phyloP scores from a whole-genome alignment of 1,284 basidiomycete species.

The Singerocomus inundabilis region DNA sequence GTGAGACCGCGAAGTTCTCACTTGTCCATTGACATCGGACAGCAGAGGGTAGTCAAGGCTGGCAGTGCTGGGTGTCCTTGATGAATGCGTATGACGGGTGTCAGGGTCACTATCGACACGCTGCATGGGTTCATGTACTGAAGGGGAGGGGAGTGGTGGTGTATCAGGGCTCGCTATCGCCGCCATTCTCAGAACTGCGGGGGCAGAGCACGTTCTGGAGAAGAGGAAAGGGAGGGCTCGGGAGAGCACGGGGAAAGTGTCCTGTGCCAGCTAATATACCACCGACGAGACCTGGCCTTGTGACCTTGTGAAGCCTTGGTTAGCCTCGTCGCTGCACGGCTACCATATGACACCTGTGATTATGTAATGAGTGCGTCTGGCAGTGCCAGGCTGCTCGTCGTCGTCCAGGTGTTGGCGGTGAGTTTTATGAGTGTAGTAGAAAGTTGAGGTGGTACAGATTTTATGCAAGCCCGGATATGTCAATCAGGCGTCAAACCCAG shows the following conservation, averaged over 20 bases:
- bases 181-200: conserved; percentile 10
- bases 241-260: not conserved
- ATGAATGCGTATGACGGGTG: conserved; percentile 1
- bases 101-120: conserved; percentile 15
- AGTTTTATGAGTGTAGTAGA: not conserved
- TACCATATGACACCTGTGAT: not conserved
- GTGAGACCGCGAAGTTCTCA: conserved; percentile 32
- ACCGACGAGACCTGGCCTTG: not conserved
- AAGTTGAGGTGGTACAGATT: not conserved
- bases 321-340: conserved; percentile 8
- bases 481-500: not conserved
- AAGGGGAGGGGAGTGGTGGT: not conserved
- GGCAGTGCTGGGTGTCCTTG: conserved; percentile 22
- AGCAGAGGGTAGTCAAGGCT: conserved; percentile 21
- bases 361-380: conserved; percentile 13
- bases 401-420: too few relatives aligned
- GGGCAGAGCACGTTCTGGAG: conserved; percentile 1
- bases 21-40: conserved; percentile 11
- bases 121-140: conserved; percentile 2
- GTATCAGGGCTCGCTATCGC: not conserved
- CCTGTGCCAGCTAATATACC: conserved; percentile 4
- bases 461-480: not conserved
- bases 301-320: not conserved
- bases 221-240: not conserved
- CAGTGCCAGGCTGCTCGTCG: not conserved